Evolutionary conservation across 2,329 filamentous ascomycete species (phyloP), one percentile per base, ranked within the genome.

Genomic region (Colletotrichum graminicola): DNA sequence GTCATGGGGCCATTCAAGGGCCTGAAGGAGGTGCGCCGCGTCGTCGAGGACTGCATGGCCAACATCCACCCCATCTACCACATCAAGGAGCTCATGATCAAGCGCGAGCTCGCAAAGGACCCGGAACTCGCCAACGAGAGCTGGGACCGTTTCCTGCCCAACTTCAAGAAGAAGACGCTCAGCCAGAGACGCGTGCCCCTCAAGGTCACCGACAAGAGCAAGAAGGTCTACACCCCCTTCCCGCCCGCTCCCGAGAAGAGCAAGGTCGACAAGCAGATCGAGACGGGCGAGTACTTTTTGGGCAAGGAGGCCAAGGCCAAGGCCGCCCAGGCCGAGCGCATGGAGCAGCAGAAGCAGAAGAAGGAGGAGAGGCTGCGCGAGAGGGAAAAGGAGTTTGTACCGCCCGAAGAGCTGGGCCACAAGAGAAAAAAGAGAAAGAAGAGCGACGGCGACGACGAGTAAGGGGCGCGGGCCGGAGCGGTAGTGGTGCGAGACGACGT

Each of bases 191-290:
- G 90, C 75, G 90, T 91, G 76, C 97, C 96, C 0, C 89, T 90
- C 86, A 94, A 93, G 78, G 91, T 99, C 79, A 94, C 90, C 65
- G 95, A 99, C 86, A 99, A 99, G 88, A 83, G 86, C 79, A 97
- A 95, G 89, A 98, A 97, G 88, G 83, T 87, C 16, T 99, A 98
- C 86, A 99, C 97, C 75, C 95, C 96, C 12, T 99, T 99, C 91
- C 96, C 96, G 60, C 96, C 96, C 8, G 90, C 94, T 54, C 94
- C 95, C 75, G 95, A 99, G 87, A 97, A 97, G 93, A 98, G 95
- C 90, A 99, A 98, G 90, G 89, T 99, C 77, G 96, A 99, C 83
- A 84, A 94, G 82, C 95, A 99, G 88, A 97, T 99, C 85, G 96
- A 99, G 86, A 95, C 90, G 77, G 95, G 96, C 83, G 95, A 98